Base-by-base conservation (phyloP, 805 yeast species). In the Nakazawaea pomicola region DNA sequence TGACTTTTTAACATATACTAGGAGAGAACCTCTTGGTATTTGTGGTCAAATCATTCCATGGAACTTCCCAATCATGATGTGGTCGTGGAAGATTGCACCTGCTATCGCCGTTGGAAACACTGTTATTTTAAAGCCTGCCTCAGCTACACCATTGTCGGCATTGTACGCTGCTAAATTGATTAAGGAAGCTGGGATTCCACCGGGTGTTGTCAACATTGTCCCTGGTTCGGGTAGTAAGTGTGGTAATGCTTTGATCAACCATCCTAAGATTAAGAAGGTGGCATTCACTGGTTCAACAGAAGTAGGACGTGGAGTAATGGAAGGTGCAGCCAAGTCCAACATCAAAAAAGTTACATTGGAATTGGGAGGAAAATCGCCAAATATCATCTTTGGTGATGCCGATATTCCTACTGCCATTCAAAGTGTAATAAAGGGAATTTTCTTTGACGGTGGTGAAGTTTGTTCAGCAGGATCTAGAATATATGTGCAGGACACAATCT, bases 1-100 rank as follows among this genome's bases (percentile, higher is more conserved):
- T 38, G 62, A 75, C 29, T 80, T 83, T 59, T 72, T 80, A 52
- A 75, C 72, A 51, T 82, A 72, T 67, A 78, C 85, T 39, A 69
- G 74, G 57, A 77, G 76, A 58, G 88, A 81, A 61, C 90, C 91
- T 51, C 61, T 83, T 49, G 90, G 90, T 58, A 83, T 83, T 31
- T 81, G 87, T 67, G 91, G 89, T 49, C 87, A 81, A 61, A 81
- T 83, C 49, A 82, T 83, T 48, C 90, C 91, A 58, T 83, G 90
- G 90, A 83, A 83, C 61, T 83, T 83, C 76, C 91, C 91, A 52
- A 63, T 83, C 49, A 71, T 83, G 69, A 82, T 83, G 85, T 70
- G 79, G 60, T 62, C 83, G 30, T 83, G 91, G 91, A 83, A 83
- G 59, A 67, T 83, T 46, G 87, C 83, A 39, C 89, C 91, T 32